Evolutionary conservation across 1,284 basidiomycete genomes (phyloP), one percentile per base, ranked within the genome.

Genomic region (Moesziomyces sp.): DNA sequence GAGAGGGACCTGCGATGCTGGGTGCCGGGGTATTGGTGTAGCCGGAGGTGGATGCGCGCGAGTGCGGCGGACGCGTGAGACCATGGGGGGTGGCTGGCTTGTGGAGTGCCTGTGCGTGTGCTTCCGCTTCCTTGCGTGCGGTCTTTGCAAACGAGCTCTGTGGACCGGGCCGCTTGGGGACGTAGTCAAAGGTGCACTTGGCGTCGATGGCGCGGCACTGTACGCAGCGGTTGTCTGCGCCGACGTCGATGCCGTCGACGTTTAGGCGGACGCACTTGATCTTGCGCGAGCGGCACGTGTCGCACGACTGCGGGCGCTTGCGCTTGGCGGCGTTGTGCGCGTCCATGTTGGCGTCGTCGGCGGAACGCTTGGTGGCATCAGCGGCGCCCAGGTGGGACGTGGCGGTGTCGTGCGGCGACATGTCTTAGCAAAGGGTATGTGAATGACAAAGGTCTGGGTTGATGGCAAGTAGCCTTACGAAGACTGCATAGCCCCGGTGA

Each of bases 301-400:
- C 75, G 49, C 75, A 79, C 23, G 75, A 73, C 43, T 78, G 73
- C 0, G 68, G 64, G 8, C 74, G 71, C 55, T 81, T 74, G 23
- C 66, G 65, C 38, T 74, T 74, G 33, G 53, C 60, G 11, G 58
- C 54, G 9, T 52, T 45, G 30, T 48, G 38, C 11, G 51, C 19
- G 23, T 71, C 61, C 42, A 59, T 48, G 30, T 23, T 46, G 9
- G 59, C 59, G 6, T 68, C 59, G 47, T 62, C 52, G 28, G 46
- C 52, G 33, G 56, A 40, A 19, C 59, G 66, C 46, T 68, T 68
- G 55, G 16, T 26, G 1, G 33, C 26, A 5, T 62, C 56, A 19
- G 40, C 23, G 52, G 14, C 45, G 9, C 42, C 44, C 28, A 44
- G 24, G 21, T 44, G 59, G 7, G 42, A 18, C 3, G 52, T 28